Conservation (phyloP, 2,329 filamentous ascomycete species). For the Rhinocladiella similis region DNA sequence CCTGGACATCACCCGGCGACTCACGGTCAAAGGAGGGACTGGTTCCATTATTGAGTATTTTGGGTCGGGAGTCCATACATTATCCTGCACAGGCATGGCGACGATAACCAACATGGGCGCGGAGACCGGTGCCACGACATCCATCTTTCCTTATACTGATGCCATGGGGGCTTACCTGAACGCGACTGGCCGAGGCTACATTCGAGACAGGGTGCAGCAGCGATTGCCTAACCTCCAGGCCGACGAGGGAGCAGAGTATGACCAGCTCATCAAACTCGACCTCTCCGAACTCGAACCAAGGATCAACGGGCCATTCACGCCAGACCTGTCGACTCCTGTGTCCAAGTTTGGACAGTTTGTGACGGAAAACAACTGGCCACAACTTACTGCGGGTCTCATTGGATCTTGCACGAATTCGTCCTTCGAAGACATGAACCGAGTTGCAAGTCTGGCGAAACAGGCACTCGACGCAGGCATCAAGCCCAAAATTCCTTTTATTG, state of each 20-base stretch:
- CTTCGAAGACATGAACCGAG: conserved; percentile 88
- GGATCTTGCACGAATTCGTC: conserved; percentile 96
- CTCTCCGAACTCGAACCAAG: conserved; percentile 91
- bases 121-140: conserved; percentile 74
- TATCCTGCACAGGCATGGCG: conserved; percentile 83
- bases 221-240: conserved; percentile 83
- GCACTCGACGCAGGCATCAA: conserved; percentile 90
- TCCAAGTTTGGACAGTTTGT: conserved; percentile 95
- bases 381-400: conserved; percentile 93
- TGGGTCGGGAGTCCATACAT: conserved; percentile 69
- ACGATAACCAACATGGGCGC: conserved; percentile 67
- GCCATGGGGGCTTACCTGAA: conserved; percentile 94
- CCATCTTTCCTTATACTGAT: conserved; percentile 95
- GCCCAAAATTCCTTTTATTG: conserved; percentile 87
- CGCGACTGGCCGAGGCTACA: conserved; percentile 87
- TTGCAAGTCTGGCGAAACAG: conserved; percentile 84
- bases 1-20: conserved; percentile 90
- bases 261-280: conserved; percentile 94
- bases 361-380: conserved; percentile 92
- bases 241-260: conserved; percentile 90
- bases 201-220: conserved; percentile 81
- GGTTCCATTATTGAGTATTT: conserved; percentile 65
- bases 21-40: conserved; percentile 96
- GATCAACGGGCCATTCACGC: conserved; percentile 98
- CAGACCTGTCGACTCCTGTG: conserved; percentile 93